phyloP scores from a whole-genome alignment of 1,284 basidiomycete species.

The Moesziomyces globuligerus region DNA sequence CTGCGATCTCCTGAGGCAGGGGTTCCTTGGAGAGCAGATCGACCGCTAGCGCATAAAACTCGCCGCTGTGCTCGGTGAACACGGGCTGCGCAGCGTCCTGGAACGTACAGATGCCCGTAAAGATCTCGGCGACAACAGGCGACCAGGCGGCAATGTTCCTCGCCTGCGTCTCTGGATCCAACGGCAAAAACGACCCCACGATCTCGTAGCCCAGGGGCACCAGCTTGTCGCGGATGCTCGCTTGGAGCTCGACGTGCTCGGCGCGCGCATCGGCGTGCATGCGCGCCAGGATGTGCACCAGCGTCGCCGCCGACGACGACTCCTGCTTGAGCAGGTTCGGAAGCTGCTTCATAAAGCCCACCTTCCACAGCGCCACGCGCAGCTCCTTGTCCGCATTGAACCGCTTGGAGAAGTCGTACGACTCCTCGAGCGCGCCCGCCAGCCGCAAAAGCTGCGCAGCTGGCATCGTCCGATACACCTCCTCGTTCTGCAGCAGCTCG shows the following conservation, averaged over 20 bases:
- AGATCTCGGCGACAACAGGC: conserved; percentile 91
- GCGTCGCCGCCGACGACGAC: conserved; percentile 92
- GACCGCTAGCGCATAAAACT: conserved; percentile 63
- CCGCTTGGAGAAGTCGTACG: conserved; percentile 93
- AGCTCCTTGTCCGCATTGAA: conserved; percentile 99
- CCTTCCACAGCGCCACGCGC: conserved; percentile 97
- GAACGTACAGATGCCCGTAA: conserved; percentile 87
- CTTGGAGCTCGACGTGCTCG: conserved; percentile 82
- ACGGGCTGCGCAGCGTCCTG: conserved; percentile 73
- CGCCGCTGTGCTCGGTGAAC: conserved; percentile 48
- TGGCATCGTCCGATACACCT: conserved; percentile 91
- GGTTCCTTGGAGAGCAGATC: conserved; percentile 60
- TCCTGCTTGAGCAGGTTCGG: conserved; percentile 98
- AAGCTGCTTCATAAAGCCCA: conserved; percentile 99
- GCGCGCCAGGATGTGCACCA: conserved; percentile 87
- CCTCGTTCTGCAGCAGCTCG: conserved; percentile 79
- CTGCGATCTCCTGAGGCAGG: conserved; percentile 44
- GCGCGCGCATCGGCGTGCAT: conserved; percentile 94
- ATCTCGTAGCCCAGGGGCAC: conserved; percentile 94
- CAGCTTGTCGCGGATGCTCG: conserved; percentile 85
- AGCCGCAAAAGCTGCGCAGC: conserved; percentile 89
- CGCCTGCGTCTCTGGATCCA: conserved; percentile 88
- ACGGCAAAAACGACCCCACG: conserved; percentile 86
- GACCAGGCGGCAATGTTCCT: conserved; percentile 98
- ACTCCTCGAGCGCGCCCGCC: conserved; percentile 94